phyloP scores from a whole-genome alignment of 306 rosid genomes.

The Rosa multiflora region DNA sequence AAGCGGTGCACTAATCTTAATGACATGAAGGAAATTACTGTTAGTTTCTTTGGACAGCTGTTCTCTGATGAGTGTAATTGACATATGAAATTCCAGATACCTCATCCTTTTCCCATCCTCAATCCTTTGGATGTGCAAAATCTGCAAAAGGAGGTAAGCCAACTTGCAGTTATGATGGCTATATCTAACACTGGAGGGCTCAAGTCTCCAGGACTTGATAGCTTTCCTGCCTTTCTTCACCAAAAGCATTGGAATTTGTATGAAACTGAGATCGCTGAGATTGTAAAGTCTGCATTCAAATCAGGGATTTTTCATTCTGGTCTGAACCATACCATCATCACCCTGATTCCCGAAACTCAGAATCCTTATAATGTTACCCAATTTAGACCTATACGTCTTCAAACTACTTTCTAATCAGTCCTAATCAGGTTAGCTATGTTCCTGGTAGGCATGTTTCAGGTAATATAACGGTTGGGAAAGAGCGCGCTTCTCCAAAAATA shows the following conservation, averaged over 20 bases:
- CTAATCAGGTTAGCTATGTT: background rate
- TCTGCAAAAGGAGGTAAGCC: too few relatives aligned
- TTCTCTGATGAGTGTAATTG: background rate
- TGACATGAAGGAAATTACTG: too few relatives aligned
- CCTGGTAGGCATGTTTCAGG: background rate
- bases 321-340: too few relatives aligned
- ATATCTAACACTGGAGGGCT: background rate
- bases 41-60: too few relatives aligned
- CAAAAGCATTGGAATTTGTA: background rate
- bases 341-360: too few relatives aligned
- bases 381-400: too few relatives aligned
- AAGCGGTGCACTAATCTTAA: too few relatives aligned
- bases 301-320: background rate
- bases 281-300: background rate
- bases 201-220: too few relatives aligned
- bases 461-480: too few relatives aligned
- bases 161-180: background rate
- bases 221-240: background rate
- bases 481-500: too few relatives aligned
- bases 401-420: background rate
- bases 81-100: background rate
- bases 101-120: background rate
- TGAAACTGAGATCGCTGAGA: background rate
- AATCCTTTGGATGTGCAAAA: too few relatives aligned
- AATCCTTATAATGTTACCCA: too few relatives aligned